Percentiles rank a stretch among this genome's conserved stretches.
Conservation (phyloP, 352 stramenopile genomes). For the Stramenopiles sp. region DNA sequence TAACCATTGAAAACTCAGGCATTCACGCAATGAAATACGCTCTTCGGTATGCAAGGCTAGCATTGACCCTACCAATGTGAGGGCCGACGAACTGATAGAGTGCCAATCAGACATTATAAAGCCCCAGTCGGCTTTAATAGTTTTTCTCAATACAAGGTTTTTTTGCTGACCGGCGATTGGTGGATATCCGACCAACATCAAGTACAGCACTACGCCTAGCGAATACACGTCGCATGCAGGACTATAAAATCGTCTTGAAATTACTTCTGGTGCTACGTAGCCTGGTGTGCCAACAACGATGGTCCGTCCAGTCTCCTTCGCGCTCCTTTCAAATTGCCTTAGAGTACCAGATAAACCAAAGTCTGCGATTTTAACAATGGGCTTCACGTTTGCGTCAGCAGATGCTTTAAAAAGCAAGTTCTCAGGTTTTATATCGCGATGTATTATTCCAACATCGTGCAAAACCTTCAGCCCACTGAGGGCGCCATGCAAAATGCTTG, state of each 20-base stretch:
- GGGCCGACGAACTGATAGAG: neutral
- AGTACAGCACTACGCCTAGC: slow-evolving; percentile 40
- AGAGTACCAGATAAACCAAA: neutral
- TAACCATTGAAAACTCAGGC: neutral
- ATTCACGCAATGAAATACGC: neutral
- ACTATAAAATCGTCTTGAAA: slow-evolving; percentile 28
- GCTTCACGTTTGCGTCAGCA: neutral
- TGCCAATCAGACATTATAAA: neutral
- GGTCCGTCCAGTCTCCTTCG: neutral
- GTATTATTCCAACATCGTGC: slow-evolving; percentile 1
- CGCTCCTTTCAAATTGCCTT: neutral
- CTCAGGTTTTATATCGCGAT: slow-evolving; percentile 6
- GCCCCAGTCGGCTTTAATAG: neutral
- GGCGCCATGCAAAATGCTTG: neutral
- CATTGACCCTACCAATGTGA: neutral
- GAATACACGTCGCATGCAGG: slow-evolving; percentile 38
- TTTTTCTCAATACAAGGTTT: neutral
- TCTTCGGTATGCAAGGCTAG: neutral
- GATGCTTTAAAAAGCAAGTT: neutral
- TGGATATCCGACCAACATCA: slow-evolving; percentile 34
- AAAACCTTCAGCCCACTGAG: neutral
- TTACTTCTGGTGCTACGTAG: slow-evolving; percentile 31
- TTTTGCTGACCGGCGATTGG: slow-evolving; percentile 20
- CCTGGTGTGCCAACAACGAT: slow-evolving; percentile 24
- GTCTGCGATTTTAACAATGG: neutral